A percentile compares a stretch with the other conserved stretches of the same genome.
Evolutionary conservation across 371 early-diverging fungal species (phyloP).

Genomic region (Apophysomyces trapeziformis): DNA sequence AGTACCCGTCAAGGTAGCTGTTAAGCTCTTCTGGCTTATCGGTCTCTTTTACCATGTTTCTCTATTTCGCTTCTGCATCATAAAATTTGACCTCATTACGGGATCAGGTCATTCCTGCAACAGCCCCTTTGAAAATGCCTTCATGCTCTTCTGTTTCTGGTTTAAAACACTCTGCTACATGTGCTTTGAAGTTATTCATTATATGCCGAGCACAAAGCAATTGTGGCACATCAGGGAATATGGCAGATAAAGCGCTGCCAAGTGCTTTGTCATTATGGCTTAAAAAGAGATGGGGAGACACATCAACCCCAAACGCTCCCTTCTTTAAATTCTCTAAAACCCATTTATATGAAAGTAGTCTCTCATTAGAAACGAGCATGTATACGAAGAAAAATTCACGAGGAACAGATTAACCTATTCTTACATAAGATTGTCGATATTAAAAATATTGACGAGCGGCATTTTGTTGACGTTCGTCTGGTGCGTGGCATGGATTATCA

Average conservation of each 20-base stretch:
- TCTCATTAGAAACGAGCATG: not conserved
- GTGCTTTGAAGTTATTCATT: not conserved
- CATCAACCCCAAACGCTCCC: not conserved
- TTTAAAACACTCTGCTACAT: not conserved
- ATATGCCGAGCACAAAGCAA: slow-evolving; percentile 11
- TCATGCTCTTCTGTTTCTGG: not conserved
- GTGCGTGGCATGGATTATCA: slow-evolving; percentile 50
- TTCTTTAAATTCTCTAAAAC: not conserved
- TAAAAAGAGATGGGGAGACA: not conserved
- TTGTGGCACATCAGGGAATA: not conserved
- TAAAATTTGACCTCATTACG: not conserved
- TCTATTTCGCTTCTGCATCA: not conserved
- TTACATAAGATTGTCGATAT: slow-evolving; percentile 47
- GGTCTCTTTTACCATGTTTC: not conserved
- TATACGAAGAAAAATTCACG: not conserved
- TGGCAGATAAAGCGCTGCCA: not conserved
- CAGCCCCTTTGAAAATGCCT: not conserved
- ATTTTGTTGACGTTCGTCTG: slow-evolving; percentile 52
- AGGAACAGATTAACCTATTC: not conserved
- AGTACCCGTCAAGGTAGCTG: not conserved
- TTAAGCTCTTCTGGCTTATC: slow-evolving; percentile 3
- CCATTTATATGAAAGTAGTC: slow-evolving; percentile 7
- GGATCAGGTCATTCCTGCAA: not conserved
- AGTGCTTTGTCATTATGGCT: slow-evolving; percentile 13
- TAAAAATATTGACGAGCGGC: slow-evolving; percentile 60